Evolutionary conservation across 495 filamentous ascomycete genomes (phyloP), one percentile per base, ranked within the genome.

Genomic region (Melanomma pulvis-pyrius): DNA sequence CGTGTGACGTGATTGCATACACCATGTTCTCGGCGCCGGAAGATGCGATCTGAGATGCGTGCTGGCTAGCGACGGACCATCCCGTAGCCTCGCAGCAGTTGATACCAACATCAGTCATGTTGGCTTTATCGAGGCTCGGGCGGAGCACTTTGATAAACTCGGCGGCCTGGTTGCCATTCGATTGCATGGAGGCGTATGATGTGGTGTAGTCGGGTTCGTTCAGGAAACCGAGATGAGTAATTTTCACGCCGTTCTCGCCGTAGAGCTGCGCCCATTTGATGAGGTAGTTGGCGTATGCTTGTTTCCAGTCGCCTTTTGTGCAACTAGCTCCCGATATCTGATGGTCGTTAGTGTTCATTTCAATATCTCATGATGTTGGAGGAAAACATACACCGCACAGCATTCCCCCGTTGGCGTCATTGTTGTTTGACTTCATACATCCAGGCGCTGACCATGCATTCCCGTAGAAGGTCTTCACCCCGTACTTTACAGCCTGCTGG

Each of bases 61-160:
- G 63, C 22, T 68, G 59, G 19, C 15, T 47, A 21, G 63, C 44
- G 11, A 65, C 61, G n/a, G 17, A 46, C 68, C 68, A 71, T 24
- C 68, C 68, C 1, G 68, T 67, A n/a, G 52, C 65, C 30, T 71
- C 68, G 24, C 68, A 71, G 65, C 68, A 71, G 47, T 63, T 68
- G 21, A 71, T 71, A n/a, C 68, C 68, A 3, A 67, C 54, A 36
- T 39, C 13, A 15, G 68, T 53, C n/a, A 68, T 22, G 30, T 62
- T 62, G 39, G 36, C 44, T 4, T 44, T 46, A 26, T 63, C 59
- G 39, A 71, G 68, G 25, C 59, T 60, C 1, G 68, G 68, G 34
- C 49, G 54, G 2, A 71, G 59, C 0, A 68, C 59, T 50, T 71
- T 68, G 39, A 71, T 71, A 54, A 71, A 68, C 12, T 71, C 68